Base-by-base conservation (phyloP, 1,284 basidiomycete genomes). In the Austroboletus niveus region DNA sequence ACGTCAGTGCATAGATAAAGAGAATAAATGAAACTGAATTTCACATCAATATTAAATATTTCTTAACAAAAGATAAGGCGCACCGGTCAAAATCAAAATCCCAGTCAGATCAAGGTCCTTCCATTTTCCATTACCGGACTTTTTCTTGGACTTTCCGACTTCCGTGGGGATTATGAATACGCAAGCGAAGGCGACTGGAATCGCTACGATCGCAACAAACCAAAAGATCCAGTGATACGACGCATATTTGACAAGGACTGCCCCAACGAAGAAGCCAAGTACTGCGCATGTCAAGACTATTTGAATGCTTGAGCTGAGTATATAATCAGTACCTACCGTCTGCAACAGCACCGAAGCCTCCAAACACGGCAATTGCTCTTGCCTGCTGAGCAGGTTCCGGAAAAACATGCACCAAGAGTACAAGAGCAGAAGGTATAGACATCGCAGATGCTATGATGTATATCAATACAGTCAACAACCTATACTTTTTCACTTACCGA, bases 181-280 rank as follows among this genome's bases (percentile, higher is more conserved):
- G 55, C 69, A 71, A 8, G 34, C 34, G 9, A 70, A 5, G 8
- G 73, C 67, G 41, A 75, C 65, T 14, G 72, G 68, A 39, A 74
- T 53, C 39, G 70, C 67, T 24, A 77, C 57, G 7, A 75, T 56
- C 2, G 74, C 67, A 36, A 71, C 65, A 54, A 75, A 70, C 72
- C 72, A 78, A 56, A 78, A 79, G 8, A 77, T 63, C 77, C 77
- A 78, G 24, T 60, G 63, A 61, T 72, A 78, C 15, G 69, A 72
- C 4, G 71, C 68, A 38, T 66, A 75, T 53, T 75, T 61, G 7
- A 69, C 64, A 17, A 75, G 62, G 14, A 66, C 36, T 1, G 69
- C 70, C n/a, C 70, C 71, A 17, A 71, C 57, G 32, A 70, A 47
- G 30, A 71, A 56, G 7, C 70, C 70, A 20, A 70, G 54, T 8